Conservation (phyloP, 495 filamentous ascomycete genomes). For the Xeromyces bisporus region DNA sequence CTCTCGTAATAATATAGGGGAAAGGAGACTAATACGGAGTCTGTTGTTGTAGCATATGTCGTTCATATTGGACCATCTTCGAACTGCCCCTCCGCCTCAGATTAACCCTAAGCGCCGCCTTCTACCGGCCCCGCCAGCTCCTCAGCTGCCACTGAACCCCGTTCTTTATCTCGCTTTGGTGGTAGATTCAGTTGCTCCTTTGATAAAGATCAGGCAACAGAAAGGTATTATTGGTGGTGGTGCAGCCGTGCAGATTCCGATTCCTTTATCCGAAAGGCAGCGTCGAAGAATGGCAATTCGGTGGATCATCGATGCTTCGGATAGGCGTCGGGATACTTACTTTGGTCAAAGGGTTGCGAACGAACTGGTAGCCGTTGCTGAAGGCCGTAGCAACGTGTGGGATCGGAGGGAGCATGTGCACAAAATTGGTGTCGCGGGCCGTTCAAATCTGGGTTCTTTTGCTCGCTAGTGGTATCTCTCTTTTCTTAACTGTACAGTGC, state of each 20-base stretch:
- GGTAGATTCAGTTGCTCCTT: slow-evolving; percentile 90
- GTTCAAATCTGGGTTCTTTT: slow-evolving; percentile 46
- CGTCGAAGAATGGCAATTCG: slow-evolving; percentile 58
- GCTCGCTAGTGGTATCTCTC: too few relatives aligned
- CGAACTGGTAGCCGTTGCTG: slow-evolving; percentile 73
- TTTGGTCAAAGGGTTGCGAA: slow-evolving; percentile 71
- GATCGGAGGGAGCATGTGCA: slow-evolving; percentile 56
- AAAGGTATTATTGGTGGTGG: slow-evolving; percentile 78
- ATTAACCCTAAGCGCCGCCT: slow-evolving; percentile 51
- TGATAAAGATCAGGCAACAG: slow-evolving; percentile 57
- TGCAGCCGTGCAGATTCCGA: slow-evolving; percentile 61
- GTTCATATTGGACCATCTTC: slow-evolving; percentile 70
- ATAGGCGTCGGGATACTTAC: slow-evolving; percentile 45
- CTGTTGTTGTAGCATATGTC: slow-evolving; percentile 55
- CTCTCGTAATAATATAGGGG: slow-evolving; percentile 5
- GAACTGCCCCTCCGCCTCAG: slow-evolving; percentile 62
- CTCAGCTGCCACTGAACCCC: slow-evolving; percentile 61
- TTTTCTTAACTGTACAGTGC: too few relatives aligned
- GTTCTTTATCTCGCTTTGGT: slow-evolving; percentile 65
- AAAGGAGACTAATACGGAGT: neutral
- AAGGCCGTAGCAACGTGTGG: slow-evolving; percentile 73
- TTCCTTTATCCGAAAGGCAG: slow-evolving; percentile 55
- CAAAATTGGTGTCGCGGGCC: slow-evolving; percentile 50
- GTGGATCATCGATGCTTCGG: slow-evolving; percentile 76
- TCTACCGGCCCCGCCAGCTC: slow-evolving; percentile 51